Evolutionary conservation across 345 rosid species (phyloP).

Genomic region (Pelargonium nanum): DNA sequence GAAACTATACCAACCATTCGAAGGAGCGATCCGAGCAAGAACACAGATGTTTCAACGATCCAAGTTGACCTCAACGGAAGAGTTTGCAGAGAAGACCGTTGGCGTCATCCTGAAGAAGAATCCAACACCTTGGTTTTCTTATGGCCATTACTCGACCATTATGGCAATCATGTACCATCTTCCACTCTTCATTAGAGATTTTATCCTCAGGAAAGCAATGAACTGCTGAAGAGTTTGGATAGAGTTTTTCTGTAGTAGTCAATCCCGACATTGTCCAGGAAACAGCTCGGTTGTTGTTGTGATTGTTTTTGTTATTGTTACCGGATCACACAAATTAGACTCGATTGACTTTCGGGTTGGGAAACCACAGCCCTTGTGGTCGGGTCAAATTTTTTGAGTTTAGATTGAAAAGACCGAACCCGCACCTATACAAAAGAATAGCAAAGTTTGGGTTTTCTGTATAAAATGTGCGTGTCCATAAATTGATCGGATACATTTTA

Average conservation of each 20-base stretch:
- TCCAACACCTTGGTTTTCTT: slow-evolving; percentile 75
- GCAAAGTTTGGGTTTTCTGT: too few species aligned
- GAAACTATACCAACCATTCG: slow-evolving; percentile 66
- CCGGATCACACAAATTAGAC: too few species aligned
- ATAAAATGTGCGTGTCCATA: too few species aligned
- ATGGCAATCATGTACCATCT: slow-evolving; percentile 48
- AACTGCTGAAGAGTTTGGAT: slow-evolving; percentile 22
- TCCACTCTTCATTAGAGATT: slow-evolving; percentile 56
- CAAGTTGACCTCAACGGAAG: slow-evolving; percentile 54
- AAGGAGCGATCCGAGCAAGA: slow-evolving; percentile 43
- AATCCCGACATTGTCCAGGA: neutral
- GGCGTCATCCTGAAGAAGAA: slow-evolving; percentile 42
- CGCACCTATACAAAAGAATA: too few species aligned
- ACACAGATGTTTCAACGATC: slow-evolving; percentile 43
- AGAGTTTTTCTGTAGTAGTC: too few species aligned
- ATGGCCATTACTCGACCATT: slow-evolving; percentile 49
- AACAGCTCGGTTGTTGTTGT: too few species aligned
- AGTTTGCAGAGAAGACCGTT: slow-evolving; percentile 60
- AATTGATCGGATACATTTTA: too few species aligned
- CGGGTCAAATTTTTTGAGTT: too few species aligned
- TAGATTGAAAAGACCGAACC: too few species aligned
- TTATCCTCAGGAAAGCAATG: slow-evolving; percentile 32
- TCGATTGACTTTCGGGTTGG: too few species aligned
- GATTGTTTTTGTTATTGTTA: too few species aligned
- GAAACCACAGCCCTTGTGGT: too few species aligned